Percentiles rank a stretch among this genome's conserved stretches.
Evolutionary conservation across 2,329 filamentous ascomycete species (phyloP).

Genomic region (Chaetomium olivaceum): DNA sequence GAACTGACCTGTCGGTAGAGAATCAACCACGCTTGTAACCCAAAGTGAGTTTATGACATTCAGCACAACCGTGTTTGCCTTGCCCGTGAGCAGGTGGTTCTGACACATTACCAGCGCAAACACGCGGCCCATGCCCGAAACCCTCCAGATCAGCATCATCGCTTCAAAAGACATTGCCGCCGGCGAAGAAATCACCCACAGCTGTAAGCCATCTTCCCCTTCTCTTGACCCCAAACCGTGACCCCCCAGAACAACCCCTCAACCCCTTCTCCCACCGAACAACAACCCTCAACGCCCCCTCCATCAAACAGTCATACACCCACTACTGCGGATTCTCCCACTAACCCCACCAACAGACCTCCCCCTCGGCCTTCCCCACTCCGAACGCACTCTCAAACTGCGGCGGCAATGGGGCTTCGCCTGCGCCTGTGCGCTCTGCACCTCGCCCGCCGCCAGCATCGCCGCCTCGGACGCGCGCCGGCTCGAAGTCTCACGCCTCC

Average conservation of each 20-base stretch:
- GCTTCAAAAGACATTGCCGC: constrained; percentile 29
- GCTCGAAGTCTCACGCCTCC: constrained; percentile 34
- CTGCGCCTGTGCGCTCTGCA: constrained; percentile 39
- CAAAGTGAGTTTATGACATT: constrained; percentile 37
- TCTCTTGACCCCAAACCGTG: neutral
- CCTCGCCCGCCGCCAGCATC: constrained; percentile 30
- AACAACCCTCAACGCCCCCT: neutral
- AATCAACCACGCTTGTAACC: constrained; percentile 41
- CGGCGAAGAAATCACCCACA: constrained; percentile 36
- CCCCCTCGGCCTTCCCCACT: neutral
- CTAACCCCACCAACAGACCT: neutral
- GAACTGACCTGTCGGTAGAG: constrained; percentile 26
- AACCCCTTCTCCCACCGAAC: neutral
- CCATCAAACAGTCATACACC: too few relatives aligned
- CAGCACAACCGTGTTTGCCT: neutral
- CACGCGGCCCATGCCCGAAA: constrained; percentile 36
- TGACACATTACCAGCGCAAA: constrained; percentile 34
- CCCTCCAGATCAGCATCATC: constrained; percentile 29
- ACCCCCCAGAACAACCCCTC: neutral
- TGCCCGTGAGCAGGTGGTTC: neutral
- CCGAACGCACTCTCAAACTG: constrained; percentile 32
- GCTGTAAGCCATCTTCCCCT: constrained; percentile 26
- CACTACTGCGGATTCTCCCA: neutral
- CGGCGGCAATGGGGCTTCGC: constrained; percentile 39
- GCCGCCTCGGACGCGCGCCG: constrained; percentile 38